A percentile compares a stretch with the other conserved stretches of the same genome.
These are phyloP conservation scores for Helminthosporium solani DNA, from an alignment of 2,329 filamentous ascomycete genomes.

Conservation along the genomic window DNA sequence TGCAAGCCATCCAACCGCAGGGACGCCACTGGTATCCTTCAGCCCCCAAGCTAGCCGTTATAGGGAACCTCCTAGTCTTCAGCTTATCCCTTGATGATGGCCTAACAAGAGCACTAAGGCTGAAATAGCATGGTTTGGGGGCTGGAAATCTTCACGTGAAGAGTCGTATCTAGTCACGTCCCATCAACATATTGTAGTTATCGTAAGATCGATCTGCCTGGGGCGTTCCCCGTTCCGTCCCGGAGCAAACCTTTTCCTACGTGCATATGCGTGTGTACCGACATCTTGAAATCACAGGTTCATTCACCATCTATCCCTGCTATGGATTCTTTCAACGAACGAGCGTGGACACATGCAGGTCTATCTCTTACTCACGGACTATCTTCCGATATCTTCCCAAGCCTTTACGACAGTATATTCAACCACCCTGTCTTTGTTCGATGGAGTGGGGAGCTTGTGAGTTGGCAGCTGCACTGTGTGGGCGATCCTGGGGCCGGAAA, in stretches of 20 bases:
- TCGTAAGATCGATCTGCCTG: too few relatives aligned
- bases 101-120: background rate
- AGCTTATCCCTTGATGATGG: background rate
- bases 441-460: background rate
- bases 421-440: background rate
- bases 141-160: too few relatives aligned
- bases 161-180: too few relatives aligned
- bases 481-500: slow-evolving; percentile 2
- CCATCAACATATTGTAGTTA: too few relatives aligned
- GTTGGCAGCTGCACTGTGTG: slow-evolving; percentile 1
- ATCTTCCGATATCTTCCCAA: slow-evolving; percentile 1
- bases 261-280: too few relatives aligned
- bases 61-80: background rate
- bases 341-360: background rate
- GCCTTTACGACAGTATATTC: slow-evolving; percentile 1
- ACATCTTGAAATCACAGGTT: too few relatives aligned
- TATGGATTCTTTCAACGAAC: background rate
- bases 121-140: background rate
- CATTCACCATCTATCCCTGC: too few relatives aligned
- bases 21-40: background rate
- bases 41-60: background rate
- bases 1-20: background rate
- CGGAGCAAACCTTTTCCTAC: too few relatives aligned
- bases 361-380: background rate
- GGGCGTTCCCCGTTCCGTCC: too few relatives aligned